Base-by-base conservation (phyloP, 75 land plant species). In the Cryptomeria japonica region DNA sequence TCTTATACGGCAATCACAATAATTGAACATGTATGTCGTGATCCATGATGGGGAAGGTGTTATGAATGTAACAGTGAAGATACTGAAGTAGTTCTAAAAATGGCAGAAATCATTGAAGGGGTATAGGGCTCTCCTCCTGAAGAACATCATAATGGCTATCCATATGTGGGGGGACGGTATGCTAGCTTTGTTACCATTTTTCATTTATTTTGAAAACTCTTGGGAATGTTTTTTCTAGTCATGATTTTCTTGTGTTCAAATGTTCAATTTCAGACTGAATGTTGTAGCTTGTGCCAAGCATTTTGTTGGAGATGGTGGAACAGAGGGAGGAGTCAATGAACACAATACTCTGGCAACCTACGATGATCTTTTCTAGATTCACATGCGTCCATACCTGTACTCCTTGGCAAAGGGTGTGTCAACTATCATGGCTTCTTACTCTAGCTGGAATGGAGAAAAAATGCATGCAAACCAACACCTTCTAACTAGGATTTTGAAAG, bases 261-360 rank as follows among this genome's bases (percentile, higher is more conserved):
- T 80, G 15, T 36, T 49, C 13, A n/a, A 61, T 72, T 49, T 25
- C 96, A 97, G 99, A 73, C 83, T 87, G 82, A 96, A 96, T 88
- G 96, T 97, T 42, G 85, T 94, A 87, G 96, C 98, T 31, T 96
- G 95, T 87, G 98, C 99, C 42, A 97, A 97, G 93, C 99, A 97
- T 91, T 97, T 93, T 89, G 95, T 95, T 46, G 99, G 99, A 55
- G 98, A 97, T 88, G 99, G 99, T 0, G 99, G 99, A n/a, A 97
- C 98, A 31, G 89, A 88, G 0, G 56, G 80, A 78, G 99, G 99
- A 19, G 86, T 92, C 83, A 95, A 97, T 87, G 96, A 95, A 51
- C 92, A 94, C 51, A 93, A 96, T 87, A 94, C 98, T 1, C 78
- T 89, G 25, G 42, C 86, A 34, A 87, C 88, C 83, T 95, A 88